phyloP scores from a whole-genome alignment of 139 green algal species.

The Mesotaenium endlicherianum region DNA sequence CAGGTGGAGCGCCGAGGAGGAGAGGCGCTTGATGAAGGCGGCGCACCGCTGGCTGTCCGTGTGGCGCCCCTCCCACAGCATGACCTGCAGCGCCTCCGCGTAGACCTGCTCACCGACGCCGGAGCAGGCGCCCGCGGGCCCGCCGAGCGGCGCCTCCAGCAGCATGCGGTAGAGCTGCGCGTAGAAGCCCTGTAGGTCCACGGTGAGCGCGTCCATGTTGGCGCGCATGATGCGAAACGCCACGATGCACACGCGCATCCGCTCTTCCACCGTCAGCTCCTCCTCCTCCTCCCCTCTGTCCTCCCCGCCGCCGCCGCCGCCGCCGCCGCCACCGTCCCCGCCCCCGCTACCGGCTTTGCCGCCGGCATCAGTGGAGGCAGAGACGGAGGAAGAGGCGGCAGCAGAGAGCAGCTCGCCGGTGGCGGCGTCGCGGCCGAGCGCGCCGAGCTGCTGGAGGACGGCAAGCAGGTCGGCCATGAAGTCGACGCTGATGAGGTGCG shows the following conservation, averaged over 20 bases:
- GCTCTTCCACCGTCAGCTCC: slow-evolving; percentile 19
- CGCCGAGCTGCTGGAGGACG: slow-evolving; percentile 2
- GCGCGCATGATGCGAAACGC: slow-evolving; percentile 52
- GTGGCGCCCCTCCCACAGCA: slow-evolving; percentile 35
- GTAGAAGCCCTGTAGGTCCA: slow-evolving; percentile 52
- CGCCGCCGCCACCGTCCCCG: neutral
- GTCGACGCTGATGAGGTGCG: slow-evolving; percentile 57
- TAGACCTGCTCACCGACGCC: neutral
- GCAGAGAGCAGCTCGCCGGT: neutral
- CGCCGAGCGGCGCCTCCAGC: slow-evolving; percentile 31
- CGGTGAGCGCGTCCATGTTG: slow-evolving; percentile 55
- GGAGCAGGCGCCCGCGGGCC: neutral
- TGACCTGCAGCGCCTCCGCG: slow-evolving; percentile 43
- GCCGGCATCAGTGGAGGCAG: neutral
- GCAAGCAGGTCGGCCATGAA: slow-evolving; percentile 54
- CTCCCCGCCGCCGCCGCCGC: neutral
- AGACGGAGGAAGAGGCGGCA: neutral
- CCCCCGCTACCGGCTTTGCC: no score
- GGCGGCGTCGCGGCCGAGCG: no score
- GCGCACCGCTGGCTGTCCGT: slow-evolving; percentile 39
- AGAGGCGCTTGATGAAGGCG: slow-evolving; percentile 50
- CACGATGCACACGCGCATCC: slow-evolving; percentile 39
- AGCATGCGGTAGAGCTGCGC: slow-evolving; percentile 51
- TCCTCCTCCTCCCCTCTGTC: neutral
- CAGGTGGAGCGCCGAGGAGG: slow-evolving; percentile 10